Percentiles rank a stretch among this genome's conserved stretches.
phyloP scores from a whole-genome alignment of 495 filamentous ascomycete genomes.

The Hypoxylon cercidicola region DNA sequence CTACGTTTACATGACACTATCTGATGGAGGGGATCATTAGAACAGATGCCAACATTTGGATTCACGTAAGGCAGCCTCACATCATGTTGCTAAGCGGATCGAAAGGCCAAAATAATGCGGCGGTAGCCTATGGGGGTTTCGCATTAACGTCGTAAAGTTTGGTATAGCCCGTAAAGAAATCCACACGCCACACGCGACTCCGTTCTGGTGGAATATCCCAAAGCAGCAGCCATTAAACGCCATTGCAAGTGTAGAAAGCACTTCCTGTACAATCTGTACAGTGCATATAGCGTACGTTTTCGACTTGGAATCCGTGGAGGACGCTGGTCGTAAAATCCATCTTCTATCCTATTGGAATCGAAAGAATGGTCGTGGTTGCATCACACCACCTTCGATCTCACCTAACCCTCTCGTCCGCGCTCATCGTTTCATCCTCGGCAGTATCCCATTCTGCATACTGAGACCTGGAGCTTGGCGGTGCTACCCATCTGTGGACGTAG shows the following conservation, averaged over 20 bases:
- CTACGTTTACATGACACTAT: constrained; percentile 2
- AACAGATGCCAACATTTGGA: not conserved
- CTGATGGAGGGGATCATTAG: not conserved
- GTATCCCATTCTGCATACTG: constrained; percentile 48
- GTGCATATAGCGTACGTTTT: not conserved
- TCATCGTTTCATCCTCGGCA: constrained; percentile 51
- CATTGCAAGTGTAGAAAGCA: constrained; percentile 22
- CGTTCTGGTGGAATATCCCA: constrained; percentile 9
- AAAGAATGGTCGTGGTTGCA: constrained; percentile 1
- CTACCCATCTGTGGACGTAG: constrained; percentile 43
- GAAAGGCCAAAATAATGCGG: constrained; percentile 7
- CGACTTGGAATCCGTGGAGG: not conserved
- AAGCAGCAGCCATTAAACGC: constrained; percentile 19
- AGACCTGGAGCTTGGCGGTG: constrained; percentile 47
- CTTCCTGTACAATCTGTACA: constrained; percentile 8
- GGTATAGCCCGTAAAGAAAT: constrained; percentile 22
- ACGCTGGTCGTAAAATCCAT: not conserved
- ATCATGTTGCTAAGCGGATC: not conserved
- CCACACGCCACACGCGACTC: constrained; percentile 1
- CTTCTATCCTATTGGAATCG: not conserved
- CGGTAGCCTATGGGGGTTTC: constrained; percentile 13
- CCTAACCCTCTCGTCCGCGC: constrained; percentile 46
- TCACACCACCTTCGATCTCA: constrained; percentile 9
- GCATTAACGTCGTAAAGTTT: constrained; percentile 24
- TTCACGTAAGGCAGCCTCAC: not conserved